Base-by-base conservation (phyloP, 176 grass and related monocot genomes). In the Hordeum marinum region DNA sequence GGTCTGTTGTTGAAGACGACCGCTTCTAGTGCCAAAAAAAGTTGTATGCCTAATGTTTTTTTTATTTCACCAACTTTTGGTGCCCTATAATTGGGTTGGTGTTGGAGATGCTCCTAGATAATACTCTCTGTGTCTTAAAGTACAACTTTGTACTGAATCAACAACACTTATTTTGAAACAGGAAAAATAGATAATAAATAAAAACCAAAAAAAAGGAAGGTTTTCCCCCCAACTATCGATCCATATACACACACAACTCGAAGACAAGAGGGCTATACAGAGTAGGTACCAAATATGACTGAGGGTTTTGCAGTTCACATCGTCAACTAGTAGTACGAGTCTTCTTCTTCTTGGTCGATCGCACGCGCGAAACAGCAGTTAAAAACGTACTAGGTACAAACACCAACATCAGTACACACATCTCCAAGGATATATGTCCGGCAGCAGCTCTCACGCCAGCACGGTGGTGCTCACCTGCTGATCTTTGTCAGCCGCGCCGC, bases 401-500 rank as follows among this genome's bases (percentile, higher is more conserved):
- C 45, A 42, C 29, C 4, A 5, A 21, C 65, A 20, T 18, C 20
- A 46, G 64, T 4, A 63, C 63, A 66, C 9, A 63, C 63, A 66
- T 27, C 37, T 72, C 35, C 65, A 86, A 36, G 13, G 4, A 50
- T 1, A 42, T 6, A 6, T 32, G 31, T 8, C 6, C 57, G 31
- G 55, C 26, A 50, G 60, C 10, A 63, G 41, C 42, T 52, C 31
- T 27, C 4, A 93, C 7, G 94, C 71, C 71, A 74, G 81, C 63
- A 97, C 72, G 64, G 89, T 81, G 80, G 72, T 40, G 36, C 6
- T 20, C 12, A 68, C 68, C 58, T 68, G 83, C 37, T 91, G 76
- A 6, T 92, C 82, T 78, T 93, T 86, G 27, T 8, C 15, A 0
- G 80, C 62, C 21, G 72, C 46, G 15, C 14, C 40, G 15, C 20